Conservation (phyloP, 441 rosid genomes). For the Erysimum pusillum region DNA sequence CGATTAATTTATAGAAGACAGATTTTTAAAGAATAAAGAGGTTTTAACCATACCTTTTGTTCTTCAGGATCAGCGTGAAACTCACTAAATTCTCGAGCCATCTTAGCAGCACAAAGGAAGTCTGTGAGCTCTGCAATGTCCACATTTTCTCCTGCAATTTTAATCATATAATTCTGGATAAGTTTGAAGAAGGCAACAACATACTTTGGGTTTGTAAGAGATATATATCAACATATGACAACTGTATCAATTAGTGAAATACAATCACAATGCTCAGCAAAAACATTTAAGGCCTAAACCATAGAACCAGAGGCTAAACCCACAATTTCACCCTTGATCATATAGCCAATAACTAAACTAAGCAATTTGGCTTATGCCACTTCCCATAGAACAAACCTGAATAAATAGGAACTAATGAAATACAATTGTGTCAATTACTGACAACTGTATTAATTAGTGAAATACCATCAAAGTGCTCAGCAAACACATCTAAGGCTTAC, state of each 20-base stretch:
- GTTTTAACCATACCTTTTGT: constrained; percentile 55
- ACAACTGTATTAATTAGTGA: constrained; percentile 11
- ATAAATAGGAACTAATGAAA: not conserved
- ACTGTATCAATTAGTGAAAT: constrained; percentile 17
- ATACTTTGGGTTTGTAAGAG: not conserved
- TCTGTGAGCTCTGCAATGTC: constrained; percentile 70
- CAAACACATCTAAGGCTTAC: constrained; percentile 20
- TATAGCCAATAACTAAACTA: constrained; percentile 15
- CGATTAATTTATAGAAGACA: constrained; percentile 5
- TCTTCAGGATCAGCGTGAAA: constrained; percentile 55
- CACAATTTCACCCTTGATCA: constrained; percentile 7
- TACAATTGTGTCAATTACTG: not conserved
- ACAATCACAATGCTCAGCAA: constrained; percentile 16
- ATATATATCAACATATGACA: constrained; percentile 13
- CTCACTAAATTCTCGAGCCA: constrained; percentile 67
- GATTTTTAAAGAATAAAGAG: constrained; percentile 21
- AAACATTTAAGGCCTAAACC: constrained; percentile 24
- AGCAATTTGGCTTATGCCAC: constrained; percentile 1
- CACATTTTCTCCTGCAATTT: constrained; percentile 70
- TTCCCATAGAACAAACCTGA: not conserved
- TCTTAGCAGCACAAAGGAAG: constrained; percentile 83
- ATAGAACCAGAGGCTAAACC: constrained; percentile 24
- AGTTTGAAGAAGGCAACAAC: constrained; percentile 13
- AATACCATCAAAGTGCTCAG: not conserved
- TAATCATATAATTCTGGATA: constrained; percentile 1